Conservation (phyloP, 495 filamentous ascomycete species). For the Neurospora sp. region DNA sequence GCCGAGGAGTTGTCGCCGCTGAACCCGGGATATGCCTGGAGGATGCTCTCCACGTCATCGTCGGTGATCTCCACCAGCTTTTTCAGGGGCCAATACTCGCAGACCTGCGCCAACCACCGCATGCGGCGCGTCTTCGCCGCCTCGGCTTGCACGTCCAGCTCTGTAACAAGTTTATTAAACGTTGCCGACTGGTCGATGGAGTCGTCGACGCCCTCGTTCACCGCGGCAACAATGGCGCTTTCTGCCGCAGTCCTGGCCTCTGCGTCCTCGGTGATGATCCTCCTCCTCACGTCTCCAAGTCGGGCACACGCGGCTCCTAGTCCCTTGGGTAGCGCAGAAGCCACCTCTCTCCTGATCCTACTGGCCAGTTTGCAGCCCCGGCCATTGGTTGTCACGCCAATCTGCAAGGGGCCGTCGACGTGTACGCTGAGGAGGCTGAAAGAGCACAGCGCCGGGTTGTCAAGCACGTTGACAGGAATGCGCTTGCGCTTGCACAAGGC, state of each 20-base stretch:
- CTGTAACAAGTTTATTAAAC: constrained; percentile 74
- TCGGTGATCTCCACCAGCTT: constrained; percentile 72
- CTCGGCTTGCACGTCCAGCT: constrained; percentile 50
- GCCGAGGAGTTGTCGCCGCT: background rate
- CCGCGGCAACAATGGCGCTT: constrained; percentile 26
- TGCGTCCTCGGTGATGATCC: constrained; percentile 57
- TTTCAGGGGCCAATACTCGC: constrained; percentile 94
- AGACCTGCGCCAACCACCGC: constrained; percentile 91
- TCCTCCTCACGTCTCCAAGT: constrained; percentile 64
- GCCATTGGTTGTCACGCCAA: constrained; percentile 93
- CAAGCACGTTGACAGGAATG: constrained; percentile 87
- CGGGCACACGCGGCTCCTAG: constrained; percentile 75
- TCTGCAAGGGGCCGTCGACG: constrained; percentile 82
- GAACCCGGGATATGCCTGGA: constrained; percentile 50
- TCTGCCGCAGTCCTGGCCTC: constrained; percentile 12
- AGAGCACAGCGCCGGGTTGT: constrained; percentile 78
- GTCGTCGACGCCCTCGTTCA: constrained; percentile 63
- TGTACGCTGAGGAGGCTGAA: constrained; percentile 86
- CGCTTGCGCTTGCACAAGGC: constrained; percentile 64
- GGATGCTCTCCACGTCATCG: constrained; percentile 61
- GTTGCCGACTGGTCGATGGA: constrained; percentile 68
- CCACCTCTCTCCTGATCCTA: constrained; percentile 81
- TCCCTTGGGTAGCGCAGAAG: constrained; percentile 63
- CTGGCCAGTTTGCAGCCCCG: constrained; percentile 90
- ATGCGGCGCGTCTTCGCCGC: constrained; percentile 72